phyloP scores from a whole-genome alignment of 176 grass and related monocot genomes.

The Bothriochloa decipiens region DNA sequence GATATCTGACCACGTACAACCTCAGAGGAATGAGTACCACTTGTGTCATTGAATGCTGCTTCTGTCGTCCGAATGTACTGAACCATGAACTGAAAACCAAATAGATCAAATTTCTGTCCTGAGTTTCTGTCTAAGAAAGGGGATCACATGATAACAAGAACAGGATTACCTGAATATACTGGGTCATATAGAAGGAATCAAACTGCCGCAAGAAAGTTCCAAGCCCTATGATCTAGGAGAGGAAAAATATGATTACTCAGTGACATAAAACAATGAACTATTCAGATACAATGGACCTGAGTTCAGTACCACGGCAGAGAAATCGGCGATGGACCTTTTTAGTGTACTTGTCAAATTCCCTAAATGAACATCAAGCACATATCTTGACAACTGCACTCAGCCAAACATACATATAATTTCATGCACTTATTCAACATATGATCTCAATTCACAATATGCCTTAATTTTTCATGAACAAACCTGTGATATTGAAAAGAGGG shows the following conservation, averaged over 20 bases:
- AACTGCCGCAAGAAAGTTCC: slow-evolving; percentile 70
- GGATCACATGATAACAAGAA: slow-evolving; percentile 9
- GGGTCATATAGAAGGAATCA: slow-evolving; percentile 55
- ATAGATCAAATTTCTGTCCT: slow-evolving; percentile 23
- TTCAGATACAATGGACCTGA: slow-evolving; percentile 22
- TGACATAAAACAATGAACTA: slow-evolving; percentile 1
- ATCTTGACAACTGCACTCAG: slow-evolving; percentile 65
- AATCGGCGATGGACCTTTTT: slow-evolving; percentile 66
- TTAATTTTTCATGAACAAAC: slow-evolving; percentile 44
- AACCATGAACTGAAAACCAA: slow-evolving; percentile 69
- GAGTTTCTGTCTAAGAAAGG: slow-evolving; percentile 28
- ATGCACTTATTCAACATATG: slow-evolving; percentile 16
- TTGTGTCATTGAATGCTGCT: slow-evolving; percentile 51
- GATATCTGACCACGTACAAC: slow-evolving; percentile 29
- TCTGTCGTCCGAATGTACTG: slow-evolving; percentile 67
- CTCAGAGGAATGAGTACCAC: slow-evolving; percentile 49
- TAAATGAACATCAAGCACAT: slow-evolving; percentile 78
- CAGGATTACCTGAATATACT: slow-evolving; percentile 67
- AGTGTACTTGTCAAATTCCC: slow-evolving; percentile 71
- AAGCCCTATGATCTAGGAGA: slow-evolving; percentile 69
- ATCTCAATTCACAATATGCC: slow-evolving; percentile 10
- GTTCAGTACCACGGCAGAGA: slow-evolving; percentile 63
- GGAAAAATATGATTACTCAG: slow-evolving; percentile 9
- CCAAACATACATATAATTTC: neutral
- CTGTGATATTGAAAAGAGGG: slow-evolving; percentile 78